Base-by-base conservation (phyloP, 140 eudicot species). In the Stevia rebaudiana region DNA sequence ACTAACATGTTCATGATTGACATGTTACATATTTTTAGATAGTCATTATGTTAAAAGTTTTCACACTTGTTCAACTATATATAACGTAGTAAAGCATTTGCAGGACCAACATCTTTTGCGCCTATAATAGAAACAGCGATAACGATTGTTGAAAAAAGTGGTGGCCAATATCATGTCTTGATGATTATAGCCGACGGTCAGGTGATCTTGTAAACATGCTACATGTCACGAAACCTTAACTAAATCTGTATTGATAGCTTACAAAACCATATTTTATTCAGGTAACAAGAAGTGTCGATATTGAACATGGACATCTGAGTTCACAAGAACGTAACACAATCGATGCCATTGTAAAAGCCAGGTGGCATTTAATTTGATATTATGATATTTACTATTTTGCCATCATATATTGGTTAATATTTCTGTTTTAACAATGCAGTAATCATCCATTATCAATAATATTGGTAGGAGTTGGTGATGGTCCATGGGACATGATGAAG, bases 401-500 rank as follows among this genome's bases (percentile, higher is more conserved):
- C 6, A 5, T 30, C 5, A 5, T 19, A 39, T 7, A 24, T 59
- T 53, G 37, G 5, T 62, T 18, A 21, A 2, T 16, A 5, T 68
- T 46, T 11, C 16, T 16, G 13, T 56, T 41, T 65, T 16, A 0
- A 21, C 22, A 0, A 65, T 71, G 42, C 79, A 89, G 95, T 54
- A 72, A 61, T 3, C 79, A 89, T 67, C 95, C 97, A 4, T 69
- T 89, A 61, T 89, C 97, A 11, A 89, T 89, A 13, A 71, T 89
- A 13, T n/a, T 89, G 17, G 97, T 86, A 8, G 97, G 97, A 8
- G 95, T 89, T 51, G 95, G 92, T 39, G 95, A 89, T 12, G 97
- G 97, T 11, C 95, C 97, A 8, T 89, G 97, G 97, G 90, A 83
- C 70, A 77, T 78, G 81, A 89, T 89, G 97, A 72, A 65, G 70